A percentile compares a stretch with the other conserved stretches of the same genome.
phyloP scores from a whole-genome alignment of 306 rosid species.

The Glycyrrhiza uralensis region DNA sequence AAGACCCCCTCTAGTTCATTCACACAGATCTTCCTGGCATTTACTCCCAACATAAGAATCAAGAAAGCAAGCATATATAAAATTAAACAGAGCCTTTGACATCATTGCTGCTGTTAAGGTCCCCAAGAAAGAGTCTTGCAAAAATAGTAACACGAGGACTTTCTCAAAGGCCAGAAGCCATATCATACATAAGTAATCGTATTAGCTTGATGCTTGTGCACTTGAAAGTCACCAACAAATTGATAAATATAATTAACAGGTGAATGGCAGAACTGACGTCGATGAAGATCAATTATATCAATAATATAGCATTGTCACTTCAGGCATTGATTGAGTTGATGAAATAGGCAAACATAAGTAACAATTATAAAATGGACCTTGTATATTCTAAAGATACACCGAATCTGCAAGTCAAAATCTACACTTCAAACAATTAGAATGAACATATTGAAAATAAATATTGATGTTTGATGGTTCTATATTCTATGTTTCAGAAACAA shows the following conservation, averaged over 20 bases:
- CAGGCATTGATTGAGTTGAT: constrained; percentile 12
- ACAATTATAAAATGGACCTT: neutral
- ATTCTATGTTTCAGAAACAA: neutral
- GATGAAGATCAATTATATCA: neutral
- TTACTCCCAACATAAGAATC: neutral
- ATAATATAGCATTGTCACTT: neutral
- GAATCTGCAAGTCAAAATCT: neutral
- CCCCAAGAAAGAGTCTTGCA: constrained; percentile 6
- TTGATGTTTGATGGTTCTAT: neutral
- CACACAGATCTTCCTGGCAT: neutral
- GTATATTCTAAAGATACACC: neutral
- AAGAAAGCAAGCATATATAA: neutral
- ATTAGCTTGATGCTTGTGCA: neutral
- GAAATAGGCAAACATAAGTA: neutral
- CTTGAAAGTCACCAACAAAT: neutral
- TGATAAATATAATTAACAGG: constrained; percentile 6
- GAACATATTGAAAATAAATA: neutral
- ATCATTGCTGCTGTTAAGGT: neutral
- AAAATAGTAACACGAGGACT: neutral
- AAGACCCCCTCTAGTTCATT: neutral
- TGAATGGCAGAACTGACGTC: neutral
- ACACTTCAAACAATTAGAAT: neutral
- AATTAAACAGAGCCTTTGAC: constrained; percentile 4
- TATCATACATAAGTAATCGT: neutral
- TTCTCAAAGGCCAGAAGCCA: neutral